Evolutionary conservation across 2,329 filamentous ascomycete genomes (phyloP), one percentile per base, ranked within the genome.

Genomic region (Laburnicola sp.): DNA sequence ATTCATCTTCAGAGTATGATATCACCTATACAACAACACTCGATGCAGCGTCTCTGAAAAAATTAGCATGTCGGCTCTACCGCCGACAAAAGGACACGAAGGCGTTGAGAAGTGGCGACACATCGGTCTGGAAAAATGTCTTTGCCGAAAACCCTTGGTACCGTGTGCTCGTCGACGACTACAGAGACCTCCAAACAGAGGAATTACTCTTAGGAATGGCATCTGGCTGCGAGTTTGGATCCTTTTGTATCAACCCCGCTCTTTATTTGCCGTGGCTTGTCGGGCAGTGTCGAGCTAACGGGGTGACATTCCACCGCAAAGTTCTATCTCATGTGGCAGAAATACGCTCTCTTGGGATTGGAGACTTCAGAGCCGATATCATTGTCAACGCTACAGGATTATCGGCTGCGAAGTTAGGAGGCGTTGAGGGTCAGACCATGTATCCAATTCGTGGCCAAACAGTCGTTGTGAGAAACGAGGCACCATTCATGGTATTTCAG

Each of bases 171-270:
- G 32, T 48, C 32, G 42, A 37, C 25, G 48, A 36, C 32, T 36
- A 5, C n/a, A n/a, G 5, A 10, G 32, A 10, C 4, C 10, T 36
- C 32, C 27, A 53, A 81, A 78, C 92, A 85, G 72, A 78, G 26
- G 69, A 74, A 7, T 78, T 51, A 56, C 74, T 95, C 2, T 63
- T 75, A 0, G 88, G 82, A 6, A 81, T 86, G 41, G 86, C 89
- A 54, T 87, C 86, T 9, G 91, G 84, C 16, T 87, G 83, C 48
- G 79, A 81, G 48, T 96, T 93, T 71, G 89, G 83, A 4, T 92
- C 88, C 0, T 85, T 96, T 31, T 96, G 91, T 75, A 92, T 96
- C 71, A 97, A 97, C 74, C 88, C 89, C 0, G 84, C 88, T 25
- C 75, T 96, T 47, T 97, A 97, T 73, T 83, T 96, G 3, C 84